Evolutionary conservation across 129 eudicot species (phyloP).

Genomic region (Saposhnikovia divaricata): DNA sequence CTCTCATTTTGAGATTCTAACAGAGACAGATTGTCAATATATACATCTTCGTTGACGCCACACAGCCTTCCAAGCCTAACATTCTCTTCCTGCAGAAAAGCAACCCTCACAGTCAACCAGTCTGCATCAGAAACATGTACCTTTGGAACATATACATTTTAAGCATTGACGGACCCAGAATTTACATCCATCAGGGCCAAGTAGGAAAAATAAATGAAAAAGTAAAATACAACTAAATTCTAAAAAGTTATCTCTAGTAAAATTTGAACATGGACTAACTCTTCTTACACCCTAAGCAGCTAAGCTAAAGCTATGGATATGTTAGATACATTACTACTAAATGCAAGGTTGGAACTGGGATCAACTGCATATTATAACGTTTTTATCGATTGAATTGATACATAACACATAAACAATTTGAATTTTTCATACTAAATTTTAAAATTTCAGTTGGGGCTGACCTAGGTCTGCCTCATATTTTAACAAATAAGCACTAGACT

Average conservation of each 20-base stretch:
- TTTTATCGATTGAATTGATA: background rate
- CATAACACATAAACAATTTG: background rate
- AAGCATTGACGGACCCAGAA: background rate
- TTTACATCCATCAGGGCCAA: background rate
- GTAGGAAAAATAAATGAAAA: background rate
- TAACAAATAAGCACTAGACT: background rate
- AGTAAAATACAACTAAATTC: background rate
- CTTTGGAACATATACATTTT: background rate
- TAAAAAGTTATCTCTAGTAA: background rate
- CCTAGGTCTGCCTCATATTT: background rate
- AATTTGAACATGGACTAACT: background rate
- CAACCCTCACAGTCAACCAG: conserved; percentile 10
- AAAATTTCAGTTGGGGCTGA: background rate
- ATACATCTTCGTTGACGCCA: conserved; percentile 22
- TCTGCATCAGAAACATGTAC: background rate
- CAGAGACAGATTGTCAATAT: conserved; percentile 21
- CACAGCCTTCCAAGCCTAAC: conserved; percentile 36
- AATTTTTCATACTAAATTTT: background rate
- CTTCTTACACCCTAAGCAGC: background rate
- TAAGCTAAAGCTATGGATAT: background rate
- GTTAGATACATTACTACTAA: background rate
- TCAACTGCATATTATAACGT: background rate
- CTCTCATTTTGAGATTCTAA: conserved; percentile 27
- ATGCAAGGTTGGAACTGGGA: background rate
- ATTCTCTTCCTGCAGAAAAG: conserved; percentile 63